These are phyloP conservation scores for Saturnispora halmiae DNA, from an alignment of 805 yeast species.

Conservation along the genomic window DNA sequence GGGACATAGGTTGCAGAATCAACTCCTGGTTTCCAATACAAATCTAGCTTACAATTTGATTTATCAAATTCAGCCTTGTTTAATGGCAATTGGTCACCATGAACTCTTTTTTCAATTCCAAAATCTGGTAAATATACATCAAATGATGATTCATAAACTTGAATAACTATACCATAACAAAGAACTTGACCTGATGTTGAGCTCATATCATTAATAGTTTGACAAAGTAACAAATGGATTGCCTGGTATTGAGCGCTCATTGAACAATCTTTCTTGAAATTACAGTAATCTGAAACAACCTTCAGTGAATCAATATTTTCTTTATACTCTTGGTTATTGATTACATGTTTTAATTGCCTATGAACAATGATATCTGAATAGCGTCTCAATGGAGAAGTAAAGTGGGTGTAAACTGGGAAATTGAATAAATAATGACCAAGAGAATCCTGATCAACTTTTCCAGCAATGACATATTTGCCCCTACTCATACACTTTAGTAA, in stretches of 20 bases:
- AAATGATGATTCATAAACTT: slow-evolving; percentile 92
- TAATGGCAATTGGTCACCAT: slow-evolving; percentile 92
- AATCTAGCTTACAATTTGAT: slow-evolving; percentile 54
- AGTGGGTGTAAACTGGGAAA: slow-evolving; percentile 82
- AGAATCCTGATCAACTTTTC: slow-evolving; percentile 70
- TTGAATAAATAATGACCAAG: slow-evolving; percentile 75
- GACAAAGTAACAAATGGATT: slow-evolving; percentile 74
- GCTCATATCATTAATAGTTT: slow-evolving; percentile 68
- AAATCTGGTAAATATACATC: slow-evolving; percentile 88
- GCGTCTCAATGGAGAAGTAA: slow-evolving; percentile 85
- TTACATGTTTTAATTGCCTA: slow-evolving; percentile 70
- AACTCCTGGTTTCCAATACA: slow-evolving; percentile 88
- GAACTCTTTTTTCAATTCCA: slow-evolving; percentile 92
- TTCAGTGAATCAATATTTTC: slow-evolving; percentile 63
- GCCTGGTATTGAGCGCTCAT: slow-evolving; percentile 91
- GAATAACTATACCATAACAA: slow-evolving; percentile 78
- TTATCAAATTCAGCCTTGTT: slow-evolving; percentile 88
- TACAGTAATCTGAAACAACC: slow-evolving; percentile 84
- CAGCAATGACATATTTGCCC: slow-evolving; percentile 84
- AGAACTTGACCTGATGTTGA: slow-evolving; percentile 70
- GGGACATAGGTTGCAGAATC: slow-evolving; percentile 90
- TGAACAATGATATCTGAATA: slow-evolving; percentile 91
- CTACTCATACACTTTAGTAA: slow-evolving; percentile 74
- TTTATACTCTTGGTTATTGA: slow-evolving; percentile 36
- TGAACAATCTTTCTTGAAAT: slow-evolving; percentile 92